Evolutionary conservation across 2,329 filamentous ascomycete species (phyloP), one percentile per base, ranked within the genome.

Genomic region (Westerdykella ornata): DNA sequence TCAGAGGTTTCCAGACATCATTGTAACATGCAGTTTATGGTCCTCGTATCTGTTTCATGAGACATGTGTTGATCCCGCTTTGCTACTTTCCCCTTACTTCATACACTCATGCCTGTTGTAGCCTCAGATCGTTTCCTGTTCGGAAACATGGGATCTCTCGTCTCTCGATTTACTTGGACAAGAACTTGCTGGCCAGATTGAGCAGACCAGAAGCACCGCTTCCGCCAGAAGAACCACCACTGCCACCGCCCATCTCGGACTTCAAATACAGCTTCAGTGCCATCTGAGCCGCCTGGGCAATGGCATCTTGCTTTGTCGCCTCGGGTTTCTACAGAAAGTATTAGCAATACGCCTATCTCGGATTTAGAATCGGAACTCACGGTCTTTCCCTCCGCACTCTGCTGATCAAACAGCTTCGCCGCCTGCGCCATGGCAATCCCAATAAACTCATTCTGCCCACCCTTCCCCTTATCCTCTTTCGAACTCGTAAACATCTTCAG

Each of bases 221-320:
- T 19, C 59, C 60, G 14, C 57, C 53, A 19, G 59, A 54, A 16
- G 66, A 61, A 20, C 69, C 62, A 15, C 57, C 55, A n/a, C 59
- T 57, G 26, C 60, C 52, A 22, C 68, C 68, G 19, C 71, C 67
- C 60, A 66, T 67, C 62, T 88, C 76, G 54, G 77, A 80, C 77
- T 94, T 89, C 72, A 94, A 70, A 67, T 89, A 95, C 79, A 95
- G 84, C 77, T 94, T 88, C 55, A 95, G 67, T 2, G 88, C 89
- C 77, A 86, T 84, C 74, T 94, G 82, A 1, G 81, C 88, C 3
- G 89, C 89, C 64, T 81, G 73, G 61, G 84, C 80, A 35, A 96
- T 72, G 37, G 81, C 87, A 36, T 80, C 81, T 68, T 95, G 80
- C 77, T 95, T 95, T 68, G 78, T 84, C 4, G 83, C 77, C 18